Base-by-base conservation (phyloP, 495 filamentous ascomycete species). In the Podospora pseudocomata region DNA sequence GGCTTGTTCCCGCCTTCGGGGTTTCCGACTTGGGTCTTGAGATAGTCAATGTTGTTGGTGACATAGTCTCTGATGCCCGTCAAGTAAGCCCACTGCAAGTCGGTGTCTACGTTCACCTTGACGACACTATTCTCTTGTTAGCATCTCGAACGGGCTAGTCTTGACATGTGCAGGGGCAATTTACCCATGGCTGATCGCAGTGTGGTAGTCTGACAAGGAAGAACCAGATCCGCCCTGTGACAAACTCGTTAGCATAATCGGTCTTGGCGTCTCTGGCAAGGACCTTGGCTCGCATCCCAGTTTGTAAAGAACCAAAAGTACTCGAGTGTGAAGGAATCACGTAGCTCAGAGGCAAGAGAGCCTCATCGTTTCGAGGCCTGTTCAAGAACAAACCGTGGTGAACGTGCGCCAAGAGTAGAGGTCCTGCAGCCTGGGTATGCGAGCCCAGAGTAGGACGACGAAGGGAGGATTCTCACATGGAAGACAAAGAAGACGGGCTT, bases 401-500 rank as follows among this genome's bases (percentile, higher is more conserved):
- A 32, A 7, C 30, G 30, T 32, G 30, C 5, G 4, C 4, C 4
- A 7, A 32, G 30, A 7, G 30, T 7, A 32, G 30, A 32, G 30
- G 30, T 32, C 30, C 30, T 32, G 30, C 4, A 32, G 30, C 30
- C 30, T 32, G 30, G 30, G 7, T 32, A 32, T 32, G 30, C 30
- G 30, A 4, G 30, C 30, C 30, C 7, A 32, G 30, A 32, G 30
- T 5, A 32, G 7, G 7, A 32, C 7, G 30, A 32, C 30, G 30
- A 32, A 32, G 30, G 30, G 30, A 6, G 3, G 4, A 32, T 32
- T 4, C 30, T 32, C 30, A 32, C 30, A 85, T 99, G 95, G 89
- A 99, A 99, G 79, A 99, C 95, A 79, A 99, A 90, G 88, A 96
- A 97, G 75, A 97, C 69, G 66, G 96, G 95, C 88, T 97, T 97